Percentiles rank a stretch among this genome's conserved stretches.
Evolutionary conservation across 352 stramenopile genomes (phyloP).

Genomic region (Globisporangium paddicum): DNA sequence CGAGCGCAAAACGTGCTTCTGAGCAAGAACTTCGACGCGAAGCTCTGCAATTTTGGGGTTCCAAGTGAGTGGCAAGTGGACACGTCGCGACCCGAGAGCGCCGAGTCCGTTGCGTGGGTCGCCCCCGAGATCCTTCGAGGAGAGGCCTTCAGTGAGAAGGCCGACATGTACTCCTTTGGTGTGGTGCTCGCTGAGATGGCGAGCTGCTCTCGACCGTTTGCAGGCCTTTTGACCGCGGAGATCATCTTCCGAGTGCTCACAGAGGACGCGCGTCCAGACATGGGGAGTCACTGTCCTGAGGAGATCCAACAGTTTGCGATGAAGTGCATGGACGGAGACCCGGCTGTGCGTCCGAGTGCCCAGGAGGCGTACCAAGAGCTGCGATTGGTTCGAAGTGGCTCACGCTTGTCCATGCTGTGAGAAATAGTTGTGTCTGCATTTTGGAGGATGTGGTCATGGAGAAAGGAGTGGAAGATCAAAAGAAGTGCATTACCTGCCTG

Average conservation of each 20-base stretch:
- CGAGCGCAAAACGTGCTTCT: constrained; percentile 78
- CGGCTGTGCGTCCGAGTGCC: not conserved
- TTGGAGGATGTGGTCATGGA: not conserved
- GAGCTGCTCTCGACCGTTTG: constrained; percentile 60
- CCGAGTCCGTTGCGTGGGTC: constrained; percentile 81
- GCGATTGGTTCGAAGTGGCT: not conserved
- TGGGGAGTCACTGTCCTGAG: constrained; percentile 51
- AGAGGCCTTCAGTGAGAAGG: constrained; percentile 78
- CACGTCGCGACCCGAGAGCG: constrained; percentile 65
- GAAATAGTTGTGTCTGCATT: not conserved
- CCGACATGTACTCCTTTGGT: constrained; percentile 86
- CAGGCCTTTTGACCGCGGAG: constrained; percentile 56
- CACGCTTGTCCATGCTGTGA: constrained; percentile 1
- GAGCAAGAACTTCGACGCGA: constrained; percentile 54
- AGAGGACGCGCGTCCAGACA: constrained; percentile 38
- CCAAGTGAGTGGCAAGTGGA: constrained; percentile 73
- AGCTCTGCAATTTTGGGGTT: constrained; percentile 79
- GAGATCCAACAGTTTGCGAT: constrained; percentile 31
- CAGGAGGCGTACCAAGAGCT: constrained; percentile 8
- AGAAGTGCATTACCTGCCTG: not conserved
- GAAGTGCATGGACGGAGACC: constrained; percentile 4
- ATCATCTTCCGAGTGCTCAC: constrained; percentile 59
- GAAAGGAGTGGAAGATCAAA: not conserved
- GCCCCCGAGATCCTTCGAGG: constrained; percentile 70
- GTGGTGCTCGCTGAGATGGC: constrained; percentile 73